These are phyloP conservation scores for Picea abies DNA, from an alignment of 83 land plant genomes.

Conservation along the genomic window DNA sequence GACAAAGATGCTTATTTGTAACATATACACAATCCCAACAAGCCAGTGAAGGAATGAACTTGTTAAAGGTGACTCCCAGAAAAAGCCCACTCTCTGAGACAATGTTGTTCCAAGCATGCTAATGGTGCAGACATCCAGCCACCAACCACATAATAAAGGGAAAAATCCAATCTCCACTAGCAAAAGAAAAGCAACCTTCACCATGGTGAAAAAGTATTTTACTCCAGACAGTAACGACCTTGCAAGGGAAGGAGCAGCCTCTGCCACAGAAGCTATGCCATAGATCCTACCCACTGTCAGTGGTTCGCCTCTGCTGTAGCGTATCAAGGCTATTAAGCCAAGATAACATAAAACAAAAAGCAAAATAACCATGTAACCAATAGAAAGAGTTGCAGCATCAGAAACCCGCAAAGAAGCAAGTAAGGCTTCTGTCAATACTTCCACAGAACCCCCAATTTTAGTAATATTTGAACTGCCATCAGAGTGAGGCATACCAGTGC, in stretches of 20 bases:
- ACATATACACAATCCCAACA: constrained; percentile 96
- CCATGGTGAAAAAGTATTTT: constrained; percentile 88
- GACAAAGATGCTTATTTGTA: constrained; percentile 97
- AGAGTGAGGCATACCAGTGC: constrained; percentile 24
- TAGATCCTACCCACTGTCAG: constrained; percentile 77
- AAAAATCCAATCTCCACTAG: constrained; percentile 97
- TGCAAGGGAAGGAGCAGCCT: constrained; percentile 79
- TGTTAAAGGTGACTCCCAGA: constrained; percentile 80
- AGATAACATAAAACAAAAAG: constrained; percentile 69
- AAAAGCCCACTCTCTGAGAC: constrained; percentile 80
- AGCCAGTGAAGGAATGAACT: constrained; percentile 96
- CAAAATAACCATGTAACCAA: constrained; percentile 80
- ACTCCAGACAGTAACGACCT: constrained; percentile 79
- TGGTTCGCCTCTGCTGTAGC: constrained; percentile 87
- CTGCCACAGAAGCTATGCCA: constrained; percentile 81
- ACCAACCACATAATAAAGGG: constrained; percentile 98
- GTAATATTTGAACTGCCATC: constrained; percentile 23
- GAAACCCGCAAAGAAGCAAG: constrained; percentile 66
- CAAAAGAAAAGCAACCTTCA: constrained; percentile 94
- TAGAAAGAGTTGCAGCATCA: no score
- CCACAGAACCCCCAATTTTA: constrained; percentile 28
- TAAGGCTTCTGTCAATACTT: constrained; percentile 49
- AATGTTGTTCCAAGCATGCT: constrained; percentile 87
- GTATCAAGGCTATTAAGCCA: constrained; percentile 70
- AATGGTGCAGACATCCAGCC: constrained; percentile 97